Conservation (phyloP, 306 rosid genomes). For the Trichosanthes cucumerina region DNA sequence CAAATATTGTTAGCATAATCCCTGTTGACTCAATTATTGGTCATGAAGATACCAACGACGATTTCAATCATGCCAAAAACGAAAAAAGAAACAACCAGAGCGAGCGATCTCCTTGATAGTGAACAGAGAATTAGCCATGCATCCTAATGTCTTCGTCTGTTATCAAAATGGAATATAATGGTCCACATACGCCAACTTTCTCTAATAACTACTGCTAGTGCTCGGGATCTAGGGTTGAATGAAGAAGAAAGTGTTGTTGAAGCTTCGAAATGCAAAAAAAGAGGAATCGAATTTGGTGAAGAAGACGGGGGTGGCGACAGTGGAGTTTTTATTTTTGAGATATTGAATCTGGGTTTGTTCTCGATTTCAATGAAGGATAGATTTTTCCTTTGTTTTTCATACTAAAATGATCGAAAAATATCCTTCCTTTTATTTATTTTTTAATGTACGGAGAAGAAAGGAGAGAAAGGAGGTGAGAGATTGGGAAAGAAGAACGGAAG, state of each 20-base stretch:
- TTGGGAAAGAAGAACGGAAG: too few species aligned
- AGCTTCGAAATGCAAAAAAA: background rate
- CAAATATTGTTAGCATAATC: conserved; percentile 90
- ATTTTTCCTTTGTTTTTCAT: too few species aligned
- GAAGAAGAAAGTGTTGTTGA: background rate
- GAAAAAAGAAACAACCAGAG: conserved; percentile 77
- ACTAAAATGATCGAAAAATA: too few species aligned
- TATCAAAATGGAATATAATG: conserved; percentile 62
- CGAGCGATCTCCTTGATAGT: conserved; percentile 87
- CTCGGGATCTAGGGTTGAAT: background rate
- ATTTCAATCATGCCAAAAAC: conserved; percentile 70
- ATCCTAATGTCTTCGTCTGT: too few species aligned
- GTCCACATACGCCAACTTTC: conserved; percentile 73
- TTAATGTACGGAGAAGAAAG: too few species aligned
- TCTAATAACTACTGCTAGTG: background rate
- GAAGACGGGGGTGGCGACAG: background rate
- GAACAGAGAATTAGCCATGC: conserved; percentile 54
- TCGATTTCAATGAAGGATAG: too few species aligned
- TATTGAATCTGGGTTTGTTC: too few species aligned
- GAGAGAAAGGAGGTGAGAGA: too few species aligned
- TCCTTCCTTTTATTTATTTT: too few species aligned
- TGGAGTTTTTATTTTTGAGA: background rate
- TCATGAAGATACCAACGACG: conserved; percentile 69
- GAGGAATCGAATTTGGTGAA: background rate
- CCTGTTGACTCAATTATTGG: conserved; percentile 75